These are phyloP conservation scores for Centella asiatica DNA, from an alignment of 129 eudicot species.

Conservation along the genomic window DNA sequence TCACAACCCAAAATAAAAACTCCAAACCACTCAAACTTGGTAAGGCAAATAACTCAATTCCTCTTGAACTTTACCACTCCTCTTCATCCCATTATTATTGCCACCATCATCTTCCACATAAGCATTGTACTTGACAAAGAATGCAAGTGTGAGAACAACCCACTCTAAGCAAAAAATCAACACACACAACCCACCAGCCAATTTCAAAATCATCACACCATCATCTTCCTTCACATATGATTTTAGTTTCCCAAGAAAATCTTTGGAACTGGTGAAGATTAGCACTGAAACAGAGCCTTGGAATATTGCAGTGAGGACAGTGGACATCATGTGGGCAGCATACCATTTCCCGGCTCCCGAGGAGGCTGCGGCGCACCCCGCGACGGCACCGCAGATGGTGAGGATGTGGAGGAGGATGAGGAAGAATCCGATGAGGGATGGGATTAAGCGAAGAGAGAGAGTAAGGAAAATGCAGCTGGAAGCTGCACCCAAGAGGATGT, in stretches of 20 bases:
- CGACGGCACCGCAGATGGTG: constrained; percentile 40
- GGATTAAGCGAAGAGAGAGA: constrained; percentile 85
- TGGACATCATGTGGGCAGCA: constrained; percentile 66
- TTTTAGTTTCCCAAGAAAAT: constrained; percentile 35
- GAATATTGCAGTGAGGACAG: constrained; percentile 69
- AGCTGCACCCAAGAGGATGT: constrained; percentile 77
- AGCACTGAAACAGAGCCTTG: constrained; percentile 67
- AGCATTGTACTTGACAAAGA: constrained; percentile 26
- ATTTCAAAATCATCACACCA: constrained; percentile 31
- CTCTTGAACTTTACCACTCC: constrained; percentile 23
- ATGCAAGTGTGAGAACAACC: constrained; percentile 35
- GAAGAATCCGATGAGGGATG: constrained; percentile 39
- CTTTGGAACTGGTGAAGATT: constrained; percentile 44
- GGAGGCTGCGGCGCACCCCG: constrained; percentile 22
- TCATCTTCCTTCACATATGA: constrained; percentile 38
- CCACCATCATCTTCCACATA: constrained; percentile 21
- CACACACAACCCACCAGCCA: constrained; percentile 48
- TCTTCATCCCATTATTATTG: not conserved
- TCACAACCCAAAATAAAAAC: too few species aligned
- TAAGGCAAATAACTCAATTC: constrained; percentile 13
- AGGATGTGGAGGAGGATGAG: constrained; percentile 46
- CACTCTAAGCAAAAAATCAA: constrained; percentile 56
- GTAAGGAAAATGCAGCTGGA: constrained; percentile 86
- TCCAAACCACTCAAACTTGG: not conserved
- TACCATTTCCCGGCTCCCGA: constrained; percentile 41